Evolutionary conservation across 1,139 yeast species (phyloP).

Genomic region (Candida sanyaensis): DNA sequence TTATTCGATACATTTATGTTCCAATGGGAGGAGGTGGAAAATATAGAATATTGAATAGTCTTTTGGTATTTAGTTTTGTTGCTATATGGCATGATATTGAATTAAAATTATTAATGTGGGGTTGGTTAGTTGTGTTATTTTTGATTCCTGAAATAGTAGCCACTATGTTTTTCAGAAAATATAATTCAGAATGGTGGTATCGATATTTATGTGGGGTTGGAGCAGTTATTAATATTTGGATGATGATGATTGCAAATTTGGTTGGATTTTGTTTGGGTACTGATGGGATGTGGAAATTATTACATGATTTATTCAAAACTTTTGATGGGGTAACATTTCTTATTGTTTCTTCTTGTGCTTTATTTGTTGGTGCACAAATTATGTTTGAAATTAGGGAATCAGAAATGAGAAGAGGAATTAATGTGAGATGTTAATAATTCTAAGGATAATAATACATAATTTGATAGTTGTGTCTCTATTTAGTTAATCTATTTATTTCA

Average conservation of each 20-base stretch:
- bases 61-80: conserved; percentile 93
- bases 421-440: conserved; percentile 63
- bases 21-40: conserved; percentile 84
- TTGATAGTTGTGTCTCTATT: conserved; percentile 10
- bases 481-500: conserved; percentile 32
- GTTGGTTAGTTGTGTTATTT: conserved; percentile 89
- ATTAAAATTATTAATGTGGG: conserved; percentile 85
- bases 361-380: conserved; percentile 85
- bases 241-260: conserved; percentile 97
- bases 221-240: conserved; percentile 88
- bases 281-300: conserved; percentile 73
- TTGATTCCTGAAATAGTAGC: conserved; percentile 84
- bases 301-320: conserved; percentile 73
- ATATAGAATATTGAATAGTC: conserved; percentile 68
- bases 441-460: conserved; percentile 2
- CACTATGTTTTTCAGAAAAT: conserved; percentile 47
- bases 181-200: conserved; percentile 62
- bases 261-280: conserved; percentile 93
- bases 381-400: conserved; percentile 93
- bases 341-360: conserved; percentile 59
- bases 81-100: conserved; percentile 99
- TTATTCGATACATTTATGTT: conserved; percentile 75
- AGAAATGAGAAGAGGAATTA: conserved; percentile 81
- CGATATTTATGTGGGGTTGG: conserved; percentile 85
- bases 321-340: conserved; percentile 67